Evolutionary conservation across 768 basidiomycete species (phyloP), one percentile per base, ranked within the genome.

Genomic region (Kwoniella europaea): DNA sequence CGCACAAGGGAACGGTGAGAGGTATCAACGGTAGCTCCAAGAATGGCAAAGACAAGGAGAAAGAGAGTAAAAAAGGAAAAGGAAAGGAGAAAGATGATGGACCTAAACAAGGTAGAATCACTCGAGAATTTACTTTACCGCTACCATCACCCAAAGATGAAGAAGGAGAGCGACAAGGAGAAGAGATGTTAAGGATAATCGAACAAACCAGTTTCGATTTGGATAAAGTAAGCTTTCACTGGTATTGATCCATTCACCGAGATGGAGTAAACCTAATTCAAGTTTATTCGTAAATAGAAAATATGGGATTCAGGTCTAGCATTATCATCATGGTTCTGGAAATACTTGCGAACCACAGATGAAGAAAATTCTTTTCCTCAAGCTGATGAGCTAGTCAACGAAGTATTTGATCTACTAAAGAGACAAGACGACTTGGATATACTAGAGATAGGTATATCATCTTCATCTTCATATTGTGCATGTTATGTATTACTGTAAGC

Each of bases 261-360:
- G 27, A 50, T 35, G 29, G 4, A 12, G 52, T 27, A 22, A 50
- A 54, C 3, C 63, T 60, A 42, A 55, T 65, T 6, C 63, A 52
- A 22, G 41, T 22, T 12, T 35, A 50, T 50, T 50, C 12, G 46
- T 41, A 12, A 62, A 35, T 85, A 96, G 94, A 96, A 96, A 93
- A 88, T 96, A 65, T 97, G 94, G 94, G 94, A 96, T 80, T 94
- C 93, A 54, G 94, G 94, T 2, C 87, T 96, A 58, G 93, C 92
- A 6, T 84, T 94, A 20, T 90, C 91, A 68, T 88, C 92, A 2
- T 94, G 92, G 92, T 85, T 96, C 4, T 78, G 60, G 63, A 66
- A 76, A 58, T 60, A 70, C 41, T 24, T 24, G 24, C 24, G 24
- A 24, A 24, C 24, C 24, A 24, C 24, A 24, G 24, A 24, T 24